A percentile compares a stretch with the other conserved stretches of the same genome.
phyloP scores from a whole-genome alignment of 805 yeast species.

The Lipomyces chichibuensis region DNA sequence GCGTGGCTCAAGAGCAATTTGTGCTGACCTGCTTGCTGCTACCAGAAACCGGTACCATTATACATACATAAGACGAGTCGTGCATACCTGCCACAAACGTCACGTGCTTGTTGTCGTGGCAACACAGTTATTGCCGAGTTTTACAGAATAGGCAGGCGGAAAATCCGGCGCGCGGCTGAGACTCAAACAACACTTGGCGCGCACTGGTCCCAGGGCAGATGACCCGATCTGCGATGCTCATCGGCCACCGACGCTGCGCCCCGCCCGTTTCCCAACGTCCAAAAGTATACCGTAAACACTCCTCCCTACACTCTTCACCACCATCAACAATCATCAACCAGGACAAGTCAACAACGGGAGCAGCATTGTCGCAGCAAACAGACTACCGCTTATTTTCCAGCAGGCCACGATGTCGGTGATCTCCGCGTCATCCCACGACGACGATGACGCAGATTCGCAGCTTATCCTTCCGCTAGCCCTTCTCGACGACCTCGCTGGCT shows the following conservation, averaged over 20 bases:
- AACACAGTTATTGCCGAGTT: not conserved
- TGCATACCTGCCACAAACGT: too few relatives aligned
- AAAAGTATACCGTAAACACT: not conserved
- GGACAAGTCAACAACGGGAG: not conserved
- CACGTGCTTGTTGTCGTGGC: constrained; percentile 14
- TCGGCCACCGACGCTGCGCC: constrained; percentile 14
- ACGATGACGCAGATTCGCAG: constrained; percentile 2
- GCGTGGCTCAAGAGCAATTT: too few relatives aligned
- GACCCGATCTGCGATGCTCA: constrained; percentile 8
- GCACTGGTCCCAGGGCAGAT: not conserved
- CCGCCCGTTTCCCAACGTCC: constrained; percentile 14
- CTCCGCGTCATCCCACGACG: constrained; percentile 4
- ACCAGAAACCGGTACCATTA: not conserved
- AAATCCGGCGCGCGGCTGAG: not conserved
- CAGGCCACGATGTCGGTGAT: constrained; percentile 15
- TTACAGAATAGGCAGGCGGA: not conserved
- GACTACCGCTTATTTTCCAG: not conserved
- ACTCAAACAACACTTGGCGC: not conserved
- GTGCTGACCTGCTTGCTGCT: not conserved
- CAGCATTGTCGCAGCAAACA: constrained; percentile 10
- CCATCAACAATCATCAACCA: not conserved
- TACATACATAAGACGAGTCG: too few relatives aligned
- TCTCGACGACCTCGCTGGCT: constrained; percentile 18
- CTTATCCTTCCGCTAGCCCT: constrained; percentile 21
- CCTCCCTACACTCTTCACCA: not conserved